Evolutionary conservation across 2,329 filamentous ascomycete genomes (phyloP).

Genomic region (Amauroascus niger): DNA sequence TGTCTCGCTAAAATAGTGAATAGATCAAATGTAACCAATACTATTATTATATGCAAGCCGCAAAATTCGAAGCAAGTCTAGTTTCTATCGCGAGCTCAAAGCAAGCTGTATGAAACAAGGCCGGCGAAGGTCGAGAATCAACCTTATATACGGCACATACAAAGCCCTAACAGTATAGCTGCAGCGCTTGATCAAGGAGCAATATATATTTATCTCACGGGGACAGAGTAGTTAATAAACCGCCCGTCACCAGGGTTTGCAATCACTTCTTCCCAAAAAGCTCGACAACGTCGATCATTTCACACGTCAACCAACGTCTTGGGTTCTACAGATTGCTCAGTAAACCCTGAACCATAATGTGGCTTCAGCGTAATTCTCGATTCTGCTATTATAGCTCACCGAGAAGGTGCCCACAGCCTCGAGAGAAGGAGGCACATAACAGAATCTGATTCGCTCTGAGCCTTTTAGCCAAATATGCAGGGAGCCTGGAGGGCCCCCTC

Average conservation of each 20-base stretch:
- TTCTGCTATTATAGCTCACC: not conserved
- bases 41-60: not conserved
- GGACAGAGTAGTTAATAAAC: not conserved
- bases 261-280: not conserved
- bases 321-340: slow-evolving; percentile 7
- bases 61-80: not conserved
- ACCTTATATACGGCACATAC: not conserved
- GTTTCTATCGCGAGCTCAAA: not conserved
- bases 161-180: not conserved
- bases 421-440: not conserved
- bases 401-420: not conserved
- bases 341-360: slow-evolving; percentile 6
- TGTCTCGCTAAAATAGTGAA: not conserved
- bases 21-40: not conserved
- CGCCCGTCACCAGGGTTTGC: not conserved
- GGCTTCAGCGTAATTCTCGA: not conserved
- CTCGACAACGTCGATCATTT: slow-evolving; percentile 6
- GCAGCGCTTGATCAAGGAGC: not conserved
- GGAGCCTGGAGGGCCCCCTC: not conserved
- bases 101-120: not conserved
- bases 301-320: slow-evolving; percentile 12
- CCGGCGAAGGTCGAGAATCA: not conserved
- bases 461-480: not conserved
- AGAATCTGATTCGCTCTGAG: not conserved
- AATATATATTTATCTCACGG: not conserved